Base-by-base conservation (phyloP, 1,284 basidiomycete genomes). In the Cutaneotrichosporon dermatis region DNA sequence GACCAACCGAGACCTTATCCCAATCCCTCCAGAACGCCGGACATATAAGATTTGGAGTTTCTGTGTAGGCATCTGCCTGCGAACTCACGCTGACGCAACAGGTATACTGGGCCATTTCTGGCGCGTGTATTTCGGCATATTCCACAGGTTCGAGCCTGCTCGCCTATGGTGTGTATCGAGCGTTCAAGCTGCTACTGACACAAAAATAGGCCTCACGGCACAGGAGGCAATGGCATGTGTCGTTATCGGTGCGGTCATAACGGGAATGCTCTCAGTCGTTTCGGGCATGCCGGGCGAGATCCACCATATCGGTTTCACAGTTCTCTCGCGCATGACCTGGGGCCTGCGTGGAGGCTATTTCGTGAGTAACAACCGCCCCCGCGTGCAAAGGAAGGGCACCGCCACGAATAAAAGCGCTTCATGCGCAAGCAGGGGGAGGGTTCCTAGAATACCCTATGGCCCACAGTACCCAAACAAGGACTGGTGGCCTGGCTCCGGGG, bases 1-100 rank as follows among this genome's bases (percentile, higher is more conserved):
- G 67, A 65, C 63, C n/a, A 71, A 71, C 57, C 61, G 69, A 37
- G 70, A 72, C 58, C 60, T 71, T 15, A 71, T 71, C 37, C 70
- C 70, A 4, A 72, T 72, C 39, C 69, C 69, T 3, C 61, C 61
- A 13, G 66, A 69, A 39, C 55, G 69, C 7, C 55, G 70, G 6
- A 72, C 69, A 5, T 72, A 69, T 43, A 54, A 59, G 35, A 66
- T 69, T 41, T 67, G 66, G 67, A 50, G 45, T 39, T 66, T 66
- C 46, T 57, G 54, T 11, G 65, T 67, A 36, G 48, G 60, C 53
- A 16, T 25, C 16, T 34, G 45, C 16, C 16, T 4, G 45, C 6
- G 6, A 25, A 46, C 45, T 46, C 6, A 42, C 56, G n/a, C 41
- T 25, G 25, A 25, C 25, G 25, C 25, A 25, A 25, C 43, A 58